A percentile compares a stretch with the other conserved stretches of the same genome.
Evolutionary conservation across 1,284 basidiomycete genomes (phyloP).

Genomic region (Ceratobasidium sp.): DNA sequence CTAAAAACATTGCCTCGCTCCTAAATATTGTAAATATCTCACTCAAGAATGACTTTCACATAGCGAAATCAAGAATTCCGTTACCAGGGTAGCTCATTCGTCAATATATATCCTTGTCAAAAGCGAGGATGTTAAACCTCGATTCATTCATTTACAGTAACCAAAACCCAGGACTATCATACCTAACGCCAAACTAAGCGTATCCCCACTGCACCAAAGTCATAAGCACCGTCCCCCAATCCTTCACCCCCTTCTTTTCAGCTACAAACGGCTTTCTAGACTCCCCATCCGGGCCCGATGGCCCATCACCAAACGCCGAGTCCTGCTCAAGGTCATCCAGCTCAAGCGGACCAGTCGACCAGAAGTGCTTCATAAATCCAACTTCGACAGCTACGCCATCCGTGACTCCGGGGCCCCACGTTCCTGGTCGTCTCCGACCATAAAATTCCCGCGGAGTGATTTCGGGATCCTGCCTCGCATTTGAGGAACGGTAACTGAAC

Average conservation of each 20-base stretch:
- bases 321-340: constrained; percentile 1
- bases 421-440: not conserved
- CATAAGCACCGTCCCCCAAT: constrained; percentile 32
- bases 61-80: too few species aligned
- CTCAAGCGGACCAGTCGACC: constrained; percentile 12
- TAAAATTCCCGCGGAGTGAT: not conserved
- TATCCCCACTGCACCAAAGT: constrained; percentile 32
- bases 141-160: too few species aligned
- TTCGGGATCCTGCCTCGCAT: not conserved
- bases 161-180: too few species aligned
- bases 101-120: too few species aligned
- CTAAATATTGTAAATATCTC: too few species aligned
- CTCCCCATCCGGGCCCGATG: not conserved
- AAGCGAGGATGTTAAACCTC: too few species aligned
- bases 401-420: not conserved
- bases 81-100: too few species aligned
- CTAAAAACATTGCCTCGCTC: too few species aligned
- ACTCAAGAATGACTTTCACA: too few species aligned
- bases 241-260: not conserved
- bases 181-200: too few species aligned
- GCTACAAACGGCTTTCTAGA: constrained; percentile 5
- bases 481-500: too few species aligned
- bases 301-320: constrained; percentile 4
- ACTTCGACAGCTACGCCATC: not conserved
- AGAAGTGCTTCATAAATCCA: constrained; percentile 10